These are phyloP conservation scores for Acacia concinna DNA, from an alignment of 331 rosid species.

Conservation along the genomic window DNA sequence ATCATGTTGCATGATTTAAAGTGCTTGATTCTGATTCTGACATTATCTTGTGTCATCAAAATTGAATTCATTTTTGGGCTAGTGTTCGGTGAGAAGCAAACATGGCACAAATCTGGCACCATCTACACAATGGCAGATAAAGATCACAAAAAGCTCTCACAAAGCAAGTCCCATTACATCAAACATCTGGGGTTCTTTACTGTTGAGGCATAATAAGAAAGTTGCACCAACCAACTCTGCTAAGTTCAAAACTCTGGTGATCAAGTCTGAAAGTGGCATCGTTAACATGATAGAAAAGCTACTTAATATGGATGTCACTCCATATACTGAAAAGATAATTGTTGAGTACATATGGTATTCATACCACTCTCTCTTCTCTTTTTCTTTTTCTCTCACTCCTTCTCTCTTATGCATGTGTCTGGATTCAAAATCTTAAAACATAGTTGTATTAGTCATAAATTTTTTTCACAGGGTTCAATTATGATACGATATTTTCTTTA, in stretches of 20 bases:
- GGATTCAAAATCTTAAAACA: background rate
- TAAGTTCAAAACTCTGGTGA: slow-evolving; percentile 58
- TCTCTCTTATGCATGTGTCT: background rate
- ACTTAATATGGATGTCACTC: slow-evolving; percentile 79
- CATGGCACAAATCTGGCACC: slow-evolving; percentile 99
- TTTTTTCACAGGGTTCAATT: background rate
- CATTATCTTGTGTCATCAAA: background rate
- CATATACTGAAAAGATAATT: slow-evolving; percentile 80
- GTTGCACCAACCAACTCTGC: slow-evolving; percentile 47
- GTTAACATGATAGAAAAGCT: slow-evolving; percentile 77
- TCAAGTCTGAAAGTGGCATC: slow-evolving; percentile 61
- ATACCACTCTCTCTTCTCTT: background rate
- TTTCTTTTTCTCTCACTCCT: background rate
- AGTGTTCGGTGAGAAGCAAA: slow-evolving; percentile 41
- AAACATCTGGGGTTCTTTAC: slow-evolving; percentile 77
- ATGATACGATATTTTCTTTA: slow-evolving; percentile 12
- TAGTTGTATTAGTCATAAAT: background rate
- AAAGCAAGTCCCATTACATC: slow-evolving; percentile 55
- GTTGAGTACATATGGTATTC: slow-evolving; percentile 94
- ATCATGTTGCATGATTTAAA: background rate
- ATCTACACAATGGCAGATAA: slow-evolving; percentile 78
- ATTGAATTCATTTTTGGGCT: background rate
- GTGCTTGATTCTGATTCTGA: slow-evolving; percentile 15
- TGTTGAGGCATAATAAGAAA: slow-evolving; percentile 71
- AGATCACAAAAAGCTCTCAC: slow-evolving; percentile 51